Base-by-base conservation (phyloP, 2,329 filamentous ascomycete genomes). In the Pseudonectria foliicola region DNA sequence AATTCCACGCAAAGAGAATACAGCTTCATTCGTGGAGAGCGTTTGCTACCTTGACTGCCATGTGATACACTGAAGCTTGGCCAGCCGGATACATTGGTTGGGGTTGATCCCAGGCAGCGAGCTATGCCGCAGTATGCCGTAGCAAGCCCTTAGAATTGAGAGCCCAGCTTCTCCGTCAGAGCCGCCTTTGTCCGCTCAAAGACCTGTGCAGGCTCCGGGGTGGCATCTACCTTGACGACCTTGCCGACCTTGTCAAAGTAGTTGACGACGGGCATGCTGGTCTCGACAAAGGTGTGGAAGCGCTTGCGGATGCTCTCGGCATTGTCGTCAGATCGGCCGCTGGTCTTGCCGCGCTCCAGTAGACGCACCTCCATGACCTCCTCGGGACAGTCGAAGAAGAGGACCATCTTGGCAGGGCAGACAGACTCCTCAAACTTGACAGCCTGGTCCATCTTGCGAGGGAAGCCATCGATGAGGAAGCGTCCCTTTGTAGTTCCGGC, bases 371-470 rank as follows among this genome's bases (percentile, higher is more conserved):
- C 75, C 86, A 98, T 92, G 53, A 87, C 82, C 33, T 78, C 73
- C 70, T 96, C 92, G 6, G 88, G 82, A 57, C 88, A 95, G 63
- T 95, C 87, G 59, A 89, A 90, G 71, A 98, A 98, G 42, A 98
- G 72, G 4, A 93, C 92, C 54, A 94, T 81, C 58, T 77, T 75
- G 38, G 84, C 85, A 10, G 79, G 81, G 55, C 87, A 92, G 32
- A 98, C 90, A 4, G 80, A 73, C 60, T 87, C 76, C 67, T 98
- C 92, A 59, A 98, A 98, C 64, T 87, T 89, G 46, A 87, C 61
- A 11, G 90, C 92, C 72, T 98, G 92, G 69, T 96, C 92, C 70
- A 96, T 84, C 70, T 98, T 95, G 52, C 92, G 79, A 23, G 92
- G 92, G 70, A 96, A 98, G 10, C 92, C 83, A 60, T 80, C 75